phyloP scores from a whole-genome alignment of 768 basidiomycete genomes.

The Hydnomerulius pinastri region DNA sequence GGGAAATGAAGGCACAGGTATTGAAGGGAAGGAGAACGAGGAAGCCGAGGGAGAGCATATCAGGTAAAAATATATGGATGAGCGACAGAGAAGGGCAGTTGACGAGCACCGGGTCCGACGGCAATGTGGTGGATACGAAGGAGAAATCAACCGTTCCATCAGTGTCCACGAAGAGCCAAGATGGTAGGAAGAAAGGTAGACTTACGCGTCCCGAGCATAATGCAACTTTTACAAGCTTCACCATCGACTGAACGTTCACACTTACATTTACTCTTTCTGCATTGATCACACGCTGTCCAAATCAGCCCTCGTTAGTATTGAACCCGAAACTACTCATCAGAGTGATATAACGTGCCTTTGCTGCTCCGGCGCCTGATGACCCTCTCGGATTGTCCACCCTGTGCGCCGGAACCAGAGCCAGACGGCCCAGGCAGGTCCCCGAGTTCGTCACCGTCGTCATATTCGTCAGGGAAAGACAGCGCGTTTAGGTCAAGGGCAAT shows the following conservation, averaged over 20 bases:
- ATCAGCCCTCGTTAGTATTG: not conserved
- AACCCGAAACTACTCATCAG: not conserved
- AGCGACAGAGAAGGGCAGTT: not conserved
- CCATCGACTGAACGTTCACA: conserved; percentile 67
- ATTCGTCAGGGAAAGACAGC: conserved; percentile 59
- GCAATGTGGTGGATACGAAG: not conserved
- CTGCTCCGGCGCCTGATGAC: conserved; percentile 71
- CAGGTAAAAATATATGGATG: too few species aligned
- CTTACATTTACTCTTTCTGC: conserved; percentile 88
- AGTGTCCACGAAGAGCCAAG: conserved; percentile 5
- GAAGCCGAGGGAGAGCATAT: too few species aligned
- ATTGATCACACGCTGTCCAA: conserved; percentile 77
- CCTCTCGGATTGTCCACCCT: conserved; percentile 40
- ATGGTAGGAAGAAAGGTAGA: conserved; percentile 7
- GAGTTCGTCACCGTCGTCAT: conserved; percentile 61
- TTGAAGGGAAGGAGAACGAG: not conserved
- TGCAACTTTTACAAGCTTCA: conserved; percentile 76
- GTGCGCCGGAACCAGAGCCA: conserved; percentile 21
- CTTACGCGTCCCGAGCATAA: conserved; percentile 71
- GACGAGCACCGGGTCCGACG: conserved; percentile 13
- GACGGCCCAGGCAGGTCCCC: conserved; percentile 41
- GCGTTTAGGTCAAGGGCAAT: conserved; percentile 27
- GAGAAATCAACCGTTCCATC: conserved; percentile 2
- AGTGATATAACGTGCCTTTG: conserved; percentile 52
- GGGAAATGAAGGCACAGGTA: not conserved